Percentiles rank a stretch among this genome's conserved stretches.
phyloP scores from a whole-genome alignment of 1,284 basidiomycete genomes.

The Malassezia furfur region DNA sequence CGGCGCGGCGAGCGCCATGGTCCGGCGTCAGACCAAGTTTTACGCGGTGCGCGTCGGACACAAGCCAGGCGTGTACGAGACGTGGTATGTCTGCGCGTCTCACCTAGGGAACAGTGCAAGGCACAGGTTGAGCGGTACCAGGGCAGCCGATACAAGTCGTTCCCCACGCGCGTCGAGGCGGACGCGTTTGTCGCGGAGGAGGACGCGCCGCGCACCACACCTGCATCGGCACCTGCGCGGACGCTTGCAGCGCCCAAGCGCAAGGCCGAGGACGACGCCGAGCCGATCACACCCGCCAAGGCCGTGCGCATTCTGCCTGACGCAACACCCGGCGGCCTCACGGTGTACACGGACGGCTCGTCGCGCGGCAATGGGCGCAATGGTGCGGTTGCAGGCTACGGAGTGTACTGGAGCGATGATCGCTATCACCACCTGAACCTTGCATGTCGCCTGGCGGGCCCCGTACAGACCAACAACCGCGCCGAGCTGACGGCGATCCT shows the following conservation, averaged over 20 bases:
- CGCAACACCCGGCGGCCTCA: background rate
- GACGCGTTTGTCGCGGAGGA: slow-evolving; percentile 17
- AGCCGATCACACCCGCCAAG: background rate
- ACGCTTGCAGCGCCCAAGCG: background rate
- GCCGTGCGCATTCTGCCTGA: background rate
- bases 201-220: background rate
- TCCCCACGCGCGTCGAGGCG: slow-evolving; percentile 55
- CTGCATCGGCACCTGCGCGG: background rate
- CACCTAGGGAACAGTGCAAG: slow-evolving; percentile 53
- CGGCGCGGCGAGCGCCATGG: background rate
- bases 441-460: slow-evolving; percentile 66
- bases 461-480: slow-evolving; percentile 70
- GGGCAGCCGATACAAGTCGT: slow-evolving; percentile 60
- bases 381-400: slow-evolving; percentile 35
- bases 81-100: slow-evolving; percentile 22
- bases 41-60: slow-evolving; percentile 38
- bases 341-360: slow-evolving; percentile 69
- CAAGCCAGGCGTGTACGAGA: slow-evolving; percentile 31
- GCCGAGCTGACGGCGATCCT: slow-evolving; percentile 74
- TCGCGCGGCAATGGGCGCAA: slow-evolving; percentile 63
- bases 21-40: background rate
- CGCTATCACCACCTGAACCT: slow-evolving; percentile 56
- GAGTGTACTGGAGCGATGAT: slow-evolving; percentile 32
- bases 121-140: slow-evolving; percentile 57
- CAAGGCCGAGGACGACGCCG: background rate